Percentiles rank a stretch among this genome's conserved stretches.
phyloP scores from a whole-genome alignment of 2,329 filamentous ascomycete species.

The Aureobasidium lini region DNA sequence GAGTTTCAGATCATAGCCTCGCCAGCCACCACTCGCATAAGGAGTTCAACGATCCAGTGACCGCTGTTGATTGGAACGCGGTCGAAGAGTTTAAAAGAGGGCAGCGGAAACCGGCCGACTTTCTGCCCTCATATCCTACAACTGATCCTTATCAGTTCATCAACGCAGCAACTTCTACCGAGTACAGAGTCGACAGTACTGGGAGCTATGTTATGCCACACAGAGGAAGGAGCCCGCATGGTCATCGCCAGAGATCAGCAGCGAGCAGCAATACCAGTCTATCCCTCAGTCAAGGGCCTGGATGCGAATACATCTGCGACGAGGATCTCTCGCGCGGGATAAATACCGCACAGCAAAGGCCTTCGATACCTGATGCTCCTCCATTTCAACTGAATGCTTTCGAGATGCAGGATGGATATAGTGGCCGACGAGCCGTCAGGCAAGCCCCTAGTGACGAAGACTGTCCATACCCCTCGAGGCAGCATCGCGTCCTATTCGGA shows the following conservation, averaged over 20 bases:
- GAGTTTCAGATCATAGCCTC: constrained; percentile 29
- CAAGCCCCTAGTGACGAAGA: not conserved
- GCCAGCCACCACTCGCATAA: constrained; percentile 34
- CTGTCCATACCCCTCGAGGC: not conserved
- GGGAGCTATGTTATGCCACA: constrained; percentile 37
- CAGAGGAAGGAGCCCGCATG: constrained; percentile 29
- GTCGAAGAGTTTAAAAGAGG: constrained; percentile 28
- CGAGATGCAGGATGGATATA: not conserved
- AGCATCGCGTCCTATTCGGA: not conserved
- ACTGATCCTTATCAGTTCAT: constrained; percentile 26
- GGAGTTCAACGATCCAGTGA: constrained; percentile 41
- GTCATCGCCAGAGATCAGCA: constrained; percentile 24
- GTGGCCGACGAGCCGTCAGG: not conserved
- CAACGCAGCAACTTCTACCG: constrained; percentile 32
- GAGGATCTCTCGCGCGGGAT: not conserved
- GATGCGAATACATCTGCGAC: not conserved
- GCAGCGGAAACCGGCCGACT: constrained; percentile 14
- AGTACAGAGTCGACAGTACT: constrained; percentile 36
- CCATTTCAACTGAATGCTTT: not conserved
- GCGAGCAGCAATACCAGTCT: constrained; percentile 23
- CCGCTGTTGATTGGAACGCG: constrained; percentile 38
- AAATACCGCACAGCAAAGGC: not conserved
- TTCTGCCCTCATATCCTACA: constrained; percentile 14
- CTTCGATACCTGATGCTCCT: not conserved
- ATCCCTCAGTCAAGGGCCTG: constrained; percentile 7